phyloP scores from a whole-genome alignment of 352 stramenopile genomes.

The Globisporangium nodosum region DNA sequence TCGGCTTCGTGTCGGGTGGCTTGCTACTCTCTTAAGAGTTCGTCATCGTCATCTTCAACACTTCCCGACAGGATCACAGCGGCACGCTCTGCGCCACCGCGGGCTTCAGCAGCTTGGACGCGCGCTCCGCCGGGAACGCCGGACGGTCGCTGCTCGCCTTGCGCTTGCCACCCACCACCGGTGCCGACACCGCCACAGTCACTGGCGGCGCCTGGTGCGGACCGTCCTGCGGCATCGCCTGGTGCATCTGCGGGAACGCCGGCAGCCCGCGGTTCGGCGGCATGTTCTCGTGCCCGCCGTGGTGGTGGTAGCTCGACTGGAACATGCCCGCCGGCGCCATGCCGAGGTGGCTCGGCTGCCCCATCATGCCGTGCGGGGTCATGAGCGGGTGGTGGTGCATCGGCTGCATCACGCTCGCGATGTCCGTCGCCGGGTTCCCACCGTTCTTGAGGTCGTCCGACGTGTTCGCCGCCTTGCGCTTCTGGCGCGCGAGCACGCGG shows the following conservation, averaged over 20 bases:
- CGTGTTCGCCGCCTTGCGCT: slow-evolving; percentile 65
- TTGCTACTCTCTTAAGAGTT: background rate
- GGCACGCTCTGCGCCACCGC: slow-evolving; percentile 8
- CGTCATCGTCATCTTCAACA: background rate
- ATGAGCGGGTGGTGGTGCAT: slow-evolving; percentile 33
- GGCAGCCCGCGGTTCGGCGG: slow-evolving; percentile 27
- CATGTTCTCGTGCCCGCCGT: slow-evolving; percentile 11
- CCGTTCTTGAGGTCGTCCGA: slow-evolving; percentile 26
- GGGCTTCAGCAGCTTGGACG: slow-evolving; percentile 23
- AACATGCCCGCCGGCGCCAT: slow-evolving; percentile 20
- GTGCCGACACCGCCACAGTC: slow-evolving; percentile 8
- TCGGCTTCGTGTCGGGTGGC: background rate
- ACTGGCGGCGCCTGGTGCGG: slow-evolving; percentile 7
- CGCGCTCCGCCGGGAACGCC: slow-evolving; percentile 12
- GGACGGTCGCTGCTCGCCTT: slow-evolving; percentile 27
- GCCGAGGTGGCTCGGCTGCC: slow-evolving; percentile 15
- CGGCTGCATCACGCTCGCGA: slow-evolving; percentile 10
- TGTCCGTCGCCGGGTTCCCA: background rate
- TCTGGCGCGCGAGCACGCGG: slow-evolving; percentile 76
- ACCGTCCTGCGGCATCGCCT: slow-evolving; percentile 17
- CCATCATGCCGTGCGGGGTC: slow-evolving; percentile 15
- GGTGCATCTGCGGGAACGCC: slow-evolving; percentile 51
- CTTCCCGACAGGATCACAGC: background rate
- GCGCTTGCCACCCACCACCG: slow-evolving; percentile 34
- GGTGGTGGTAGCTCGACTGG: slow-evolving; percentile 15